A percentile compares a stretch with the other conserved stretches of the same genome.
Conservation (phyloP, 1,284 basidiomycete genomes). For the Neonothopanus nambi region DNA sequence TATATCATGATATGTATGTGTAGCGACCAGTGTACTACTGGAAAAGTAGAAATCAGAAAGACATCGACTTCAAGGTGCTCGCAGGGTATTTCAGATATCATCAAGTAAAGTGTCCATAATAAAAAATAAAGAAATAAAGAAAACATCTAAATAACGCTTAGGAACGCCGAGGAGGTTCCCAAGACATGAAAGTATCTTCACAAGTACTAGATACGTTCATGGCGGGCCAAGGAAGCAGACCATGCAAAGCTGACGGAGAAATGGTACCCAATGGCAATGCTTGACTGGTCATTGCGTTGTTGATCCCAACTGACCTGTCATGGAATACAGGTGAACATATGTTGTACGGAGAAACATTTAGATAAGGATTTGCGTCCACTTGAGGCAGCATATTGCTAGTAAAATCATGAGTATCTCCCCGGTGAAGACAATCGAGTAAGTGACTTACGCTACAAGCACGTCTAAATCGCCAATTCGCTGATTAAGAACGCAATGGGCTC, state of each 20-base stretch:
- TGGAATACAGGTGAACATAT: not conserved
- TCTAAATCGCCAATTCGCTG: slow-evolving; percentile 47
- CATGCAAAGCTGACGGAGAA: not conserved
- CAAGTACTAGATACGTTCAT: not conserved
- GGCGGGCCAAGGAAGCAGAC: not conserved
- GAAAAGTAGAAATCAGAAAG: no score
- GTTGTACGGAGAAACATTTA: not conserved
- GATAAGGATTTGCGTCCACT: slow-evolving; percentile 4
- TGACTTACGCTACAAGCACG: slow-evolving; percentile 38
- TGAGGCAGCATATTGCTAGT: slow-evolving; percentile 1
- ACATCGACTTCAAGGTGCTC: no score
- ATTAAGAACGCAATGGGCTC: slow-evolving; percentile 39
- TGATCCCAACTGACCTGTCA: not conserved
- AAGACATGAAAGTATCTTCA: slow-evolving; percentile 17
- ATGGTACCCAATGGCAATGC: slow-evolving; percentile 1
- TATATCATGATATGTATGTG: not conserved
- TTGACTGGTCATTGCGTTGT: not conserved
- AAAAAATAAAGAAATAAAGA: not conserved
- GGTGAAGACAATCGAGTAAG: not conserved
- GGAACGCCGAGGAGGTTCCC: slow-evolving; percentile 12
- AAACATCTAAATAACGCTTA: not conserved
- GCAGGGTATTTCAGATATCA: not conserved
- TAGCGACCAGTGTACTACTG: no score
- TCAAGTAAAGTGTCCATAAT: not conserved
- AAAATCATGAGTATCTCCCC: not conserved